A percentile compares a stretch with the other conserved stretches of the same genome.
phyloP scores from a whole-genome alignment of 176 grass and related monocot species.

The Rhynchospora breviuscula region DNA sequence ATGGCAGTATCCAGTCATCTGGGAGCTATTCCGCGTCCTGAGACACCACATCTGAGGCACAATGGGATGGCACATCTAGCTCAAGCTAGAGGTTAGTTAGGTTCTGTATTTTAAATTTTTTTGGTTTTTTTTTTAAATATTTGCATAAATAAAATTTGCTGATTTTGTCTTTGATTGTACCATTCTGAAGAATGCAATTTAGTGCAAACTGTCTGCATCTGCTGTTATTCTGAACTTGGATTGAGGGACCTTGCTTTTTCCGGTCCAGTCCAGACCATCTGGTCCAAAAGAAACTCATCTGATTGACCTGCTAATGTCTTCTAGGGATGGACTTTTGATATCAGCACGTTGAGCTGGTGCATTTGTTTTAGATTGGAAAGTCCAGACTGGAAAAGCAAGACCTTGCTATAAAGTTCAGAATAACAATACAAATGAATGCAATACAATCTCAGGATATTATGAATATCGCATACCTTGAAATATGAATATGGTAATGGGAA shows the following conservation, averaged over 20 bases:
- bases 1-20: constrained; percentile 38
- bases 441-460: not conserved
- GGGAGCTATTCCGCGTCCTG: constrained; percentile 33
- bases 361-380: constrained; percentile 14
- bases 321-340: no score
- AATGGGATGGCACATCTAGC: constrained; percentile 50
- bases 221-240: constrained; percentile 20
- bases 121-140: not conserved
- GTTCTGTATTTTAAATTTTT: constrained; percentile 12
- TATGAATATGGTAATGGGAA: not conserved
- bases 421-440: not conserved
- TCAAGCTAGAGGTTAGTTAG: constrained; percentile 38
- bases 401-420: not conserved
- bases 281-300: no score
- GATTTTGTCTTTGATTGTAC: not conserved
- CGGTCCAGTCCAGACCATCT: not conserved
- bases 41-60: constrained; percentile 33
- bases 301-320: no score
- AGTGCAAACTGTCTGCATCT: constrained; percentile 2
- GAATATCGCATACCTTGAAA: not conserved
- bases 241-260: constrained; percentile 15
- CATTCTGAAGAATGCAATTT: constrained; percentile 1
- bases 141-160: not conserved
- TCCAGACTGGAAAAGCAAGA: not conserved
- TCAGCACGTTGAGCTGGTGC: not conserved